Base-by-base conservation (phyloP, 257 asterid genomes). In the Fraxinus cuspidata region DNA sequence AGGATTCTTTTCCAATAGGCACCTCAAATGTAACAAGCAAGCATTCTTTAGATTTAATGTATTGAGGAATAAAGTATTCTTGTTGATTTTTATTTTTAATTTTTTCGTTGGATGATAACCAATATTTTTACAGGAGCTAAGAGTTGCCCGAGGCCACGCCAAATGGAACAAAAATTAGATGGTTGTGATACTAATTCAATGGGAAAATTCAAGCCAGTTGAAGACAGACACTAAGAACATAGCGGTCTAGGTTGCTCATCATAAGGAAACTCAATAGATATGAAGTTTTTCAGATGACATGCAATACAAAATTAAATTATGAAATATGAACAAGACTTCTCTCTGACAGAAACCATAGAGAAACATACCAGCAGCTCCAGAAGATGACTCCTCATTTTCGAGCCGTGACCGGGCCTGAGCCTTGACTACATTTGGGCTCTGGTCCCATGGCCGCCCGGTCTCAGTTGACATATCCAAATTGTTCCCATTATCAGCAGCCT, bases 321-420 rank as follows among this genome's bases (percentile, higher is more conserved):
- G 51, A 42, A 12, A 42, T 42, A 42, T 42, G 51, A 42, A 12
- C 18, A 12, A 42, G 51, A 42, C 12, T 42, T 42, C 18, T 11
- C 18, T 11, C 18, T 11, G 51, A 13, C 18, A 60, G 32, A 25
- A 56, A 56, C 65, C 68, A 25, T 60, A 60, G 32, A 60, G 68
- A 25, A 60, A 60, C 85, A 70, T 83, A 87, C 91, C 91, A 79
- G 82, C 87, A 60, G 32, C 68, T 81, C 81, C 91, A 64, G 85
- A 73, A 28, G 88, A 85, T 63, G 89, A 81, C 19, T 87, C 91
- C 18, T 74, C 85, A 71, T 78, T 83, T 74, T 85, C 86, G 25
- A 85, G 75, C 81, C 87, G 72, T 12, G 91, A 81, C 64, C 71
- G 77, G n/a, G 75, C 75, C 56, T 78, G 89, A 11, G 32, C 31